Conservation (phyloP, 331 rosid species). For the Malus hybrid region DNA sequence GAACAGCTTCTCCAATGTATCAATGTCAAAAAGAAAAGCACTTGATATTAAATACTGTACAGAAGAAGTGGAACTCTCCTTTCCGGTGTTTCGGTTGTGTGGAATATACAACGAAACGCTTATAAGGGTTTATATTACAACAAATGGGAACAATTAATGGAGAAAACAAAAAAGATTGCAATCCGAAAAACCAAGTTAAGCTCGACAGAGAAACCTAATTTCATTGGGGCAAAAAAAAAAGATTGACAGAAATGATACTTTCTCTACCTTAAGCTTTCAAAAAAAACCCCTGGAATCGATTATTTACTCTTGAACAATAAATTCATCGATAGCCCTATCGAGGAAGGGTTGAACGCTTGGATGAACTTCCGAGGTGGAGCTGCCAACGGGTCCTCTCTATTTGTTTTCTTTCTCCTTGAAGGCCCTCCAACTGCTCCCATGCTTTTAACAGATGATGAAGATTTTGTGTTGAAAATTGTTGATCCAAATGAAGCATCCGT, state of each 20-base stretch:
- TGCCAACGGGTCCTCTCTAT: conserved; percentile 41
- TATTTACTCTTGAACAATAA: conserved; percentile 59
- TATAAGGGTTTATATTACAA: conserved; percentile 8
- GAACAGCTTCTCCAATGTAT: background rate
- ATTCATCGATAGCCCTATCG: conserved; percentile 64
- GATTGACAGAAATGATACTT: background rate
- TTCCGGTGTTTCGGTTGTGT: background rate
- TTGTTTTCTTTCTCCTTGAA: conserved; percentile 47
- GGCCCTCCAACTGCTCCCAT: conserved; percentile 43
- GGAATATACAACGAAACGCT: conserved; percentile 10
- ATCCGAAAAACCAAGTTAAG: conserved; percentile 11
- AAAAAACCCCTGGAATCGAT: conserved; percentile 15
- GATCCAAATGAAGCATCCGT: conserved; percentile 59
- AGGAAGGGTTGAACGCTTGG: conserved; percentile 74
- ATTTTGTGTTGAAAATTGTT: conserved; percentile 45
- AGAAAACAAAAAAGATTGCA: conserved; percentile 7
- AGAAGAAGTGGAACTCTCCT: conserved; percentile 2
- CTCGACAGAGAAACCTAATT: background rate
- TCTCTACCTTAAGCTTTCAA: conserved; percentile 9
- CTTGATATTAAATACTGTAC: conserved; percentile 5
- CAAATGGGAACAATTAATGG: conserved; percentile 10
- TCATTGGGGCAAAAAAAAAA: background rate
- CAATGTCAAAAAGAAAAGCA: background rate
- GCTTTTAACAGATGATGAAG: conserved; percentile 44
- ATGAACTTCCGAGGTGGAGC: conserved; percentile 70